phyloP scores from a whole-genome alignment of 805 yeast genomes.

The Maudiozyma turicensis region DNA sequence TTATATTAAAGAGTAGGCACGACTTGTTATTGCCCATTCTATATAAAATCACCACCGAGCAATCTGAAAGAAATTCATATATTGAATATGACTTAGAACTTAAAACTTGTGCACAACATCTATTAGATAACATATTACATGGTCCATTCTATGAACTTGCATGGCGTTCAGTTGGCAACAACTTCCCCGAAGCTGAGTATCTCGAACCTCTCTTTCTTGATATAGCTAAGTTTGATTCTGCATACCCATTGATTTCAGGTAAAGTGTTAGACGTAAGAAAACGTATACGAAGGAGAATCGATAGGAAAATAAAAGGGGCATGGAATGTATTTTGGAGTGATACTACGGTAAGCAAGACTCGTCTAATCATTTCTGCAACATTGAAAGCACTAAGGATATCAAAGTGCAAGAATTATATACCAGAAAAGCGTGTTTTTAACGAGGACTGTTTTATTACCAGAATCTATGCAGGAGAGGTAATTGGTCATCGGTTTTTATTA shows the following conservation, averaged over 20 bases:
- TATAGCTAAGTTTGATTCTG: too few relatives aligned
- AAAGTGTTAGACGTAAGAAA: too few relatives aligned
- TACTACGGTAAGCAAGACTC: too few relatives aligned
- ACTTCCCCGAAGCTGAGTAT: neutral
- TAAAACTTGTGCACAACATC: neutral
- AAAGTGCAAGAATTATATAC: too few relatives aligned
- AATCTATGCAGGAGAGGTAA: conserved; percentile 19
- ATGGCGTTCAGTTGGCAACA: neutral
- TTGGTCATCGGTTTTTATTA: conserved; percentile 15
- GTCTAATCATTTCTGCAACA: too few relatives aligned
- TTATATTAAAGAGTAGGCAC: neutral
- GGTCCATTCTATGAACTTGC: neutral
- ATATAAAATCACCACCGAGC: neutral
- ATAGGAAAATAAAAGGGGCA: too few relatives aligned
- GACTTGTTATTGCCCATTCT: neutral
- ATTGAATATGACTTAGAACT: neutral
- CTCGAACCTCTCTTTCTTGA: neutral
- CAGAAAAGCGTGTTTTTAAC: neutral
- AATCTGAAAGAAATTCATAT: neutral
- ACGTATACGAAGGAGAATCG: too few relatives aligned
- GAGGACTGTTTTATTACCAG: conserved; percentile 21
- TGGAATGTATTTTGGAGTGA: too few relatives aligned
- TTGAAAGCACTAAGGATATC: too few relatives aligned
- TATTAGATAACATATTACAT: neutral
- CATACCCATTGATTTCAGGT: too few relatives aligned